Base-by-base conservation (phyloP, 2,329 filamentous ascomycete species). In the Didymosphaeria variabile region DNA sequence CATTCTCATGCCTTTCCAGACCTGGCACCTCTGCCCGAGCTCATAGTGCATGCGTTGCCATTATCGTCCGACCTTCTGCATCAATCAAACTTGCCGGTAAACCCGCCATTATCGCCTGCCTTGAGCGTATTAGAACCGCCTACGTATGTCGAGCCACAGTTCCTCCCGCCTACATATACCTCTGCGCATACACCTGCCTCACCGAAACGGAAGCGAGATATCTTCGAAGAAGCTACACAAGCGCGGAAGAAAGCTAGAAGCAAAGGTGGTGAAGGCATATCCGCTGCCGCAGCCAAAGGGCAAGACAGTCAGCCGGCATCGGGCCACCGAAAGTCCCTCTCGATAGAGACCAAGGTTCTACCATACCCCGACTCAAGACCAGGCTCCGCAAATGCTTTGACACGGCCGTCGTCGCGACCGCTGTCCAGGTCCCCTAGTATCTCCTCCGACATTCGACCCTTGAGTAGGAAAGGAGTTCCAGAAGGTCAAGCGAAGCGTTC, bases 221-320 rank as follows among this genome's bases (percentile, higher is more conserved):
- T 84, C 4, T 84, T 85, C 54, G 81, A 85, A 51, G 79, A 82
- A 67, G 83, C 83, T 4, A 75, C 77, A 1, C 75, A 81, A 50
- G 78, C 78, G 3, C 77, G 79, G 3, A 78, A 75, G 51, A 80
- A 80, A 56, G 78, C 80, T 1, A 78, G 77, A 34, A 72, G 78
- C 17, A 75, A 77, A 12, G 81, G 80, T 4, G 82, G 82, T 1
- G 76, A 79, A 57, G 76, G 79, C 31, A 70, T 84, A 4, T 68
- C 81, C 2, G 81, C 80, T 9, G 79, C 81, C 3, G 79, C 81
- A 12, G 68, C 77, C 17, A 75, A 73, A 59, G 69, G 65, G 0
- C 72, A 70, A 31, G 69, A 72, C 29, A 57, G 63, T 19, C 67
- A 74, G 38, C 66, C 73, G 10, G 58, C 63, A 13, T 69, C 73